A percentile compares a stretch with the other conserved stretches of the same genome.
These are phyloP conservation scores for Marasmius fiardii DNA, from an alignment of 1,284 basidiomycete species.

Conservation along the genomic window DNA sequence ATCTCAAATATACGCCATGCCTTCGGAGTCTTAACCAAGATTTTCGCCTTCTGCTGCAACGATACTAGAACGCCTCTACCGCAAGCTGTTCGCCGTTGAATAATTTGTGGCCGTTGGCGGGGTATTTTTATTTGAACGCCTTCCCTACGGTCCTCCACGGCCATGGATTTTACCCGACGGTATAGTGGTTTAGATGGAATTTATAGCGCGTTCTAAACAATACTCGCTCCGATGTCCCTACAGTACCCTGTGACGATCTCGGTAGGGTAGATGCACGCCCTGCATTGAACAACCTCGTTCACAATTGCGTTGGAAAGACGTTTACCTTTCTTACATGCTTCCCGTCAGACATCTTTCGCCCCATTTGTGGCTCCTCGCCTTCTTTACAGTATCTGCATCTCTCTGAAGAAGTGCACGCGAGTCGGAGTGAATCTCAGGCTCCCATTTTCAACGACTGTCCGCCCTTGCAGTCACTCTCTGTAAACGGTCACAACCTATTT, in stretches of 20 bases:
- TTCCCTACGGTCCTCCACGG: not conserved
- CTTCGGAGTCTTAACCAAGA: not conserved
- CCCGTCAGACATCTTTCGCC: not conserved
- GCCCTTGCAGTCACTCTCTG: not conserved
- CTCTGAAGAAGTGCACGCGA: not conserved
- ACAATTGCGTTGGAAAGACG: not conserved
- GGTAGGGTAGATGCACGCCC: not conserved
- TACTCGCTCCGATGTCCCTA: not conserved
- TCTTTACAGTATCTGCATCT: not conserved
- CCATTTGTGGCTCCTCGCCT: not conserved
- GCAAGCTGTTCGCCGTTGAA: not conserved
- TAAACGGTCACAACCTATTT: not conserved
- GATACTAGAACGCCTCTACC: not conserved
- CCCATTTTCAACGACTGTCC: not conserved
- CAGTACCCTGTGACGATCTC: not conserved
- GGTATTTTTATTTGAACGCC: not conserved
- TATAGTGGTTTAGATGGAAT: not conserved
- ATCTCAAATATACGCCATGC: not conserved
- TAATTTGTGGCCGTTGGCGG: not conserved
- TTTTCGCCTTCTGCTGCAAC: not conserved
- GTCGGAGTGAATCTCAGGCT: not conserved
- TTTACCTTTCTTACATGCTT: not conserved
- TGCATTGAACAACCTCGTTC: not conserved
- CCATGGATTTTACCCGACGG: not conserved
- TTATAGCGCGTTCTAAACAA: not conserved